Conservation (phyloP, 2,329 filamentous ascomycete genomes). For the Botrytis hyacinthi region DNA sequence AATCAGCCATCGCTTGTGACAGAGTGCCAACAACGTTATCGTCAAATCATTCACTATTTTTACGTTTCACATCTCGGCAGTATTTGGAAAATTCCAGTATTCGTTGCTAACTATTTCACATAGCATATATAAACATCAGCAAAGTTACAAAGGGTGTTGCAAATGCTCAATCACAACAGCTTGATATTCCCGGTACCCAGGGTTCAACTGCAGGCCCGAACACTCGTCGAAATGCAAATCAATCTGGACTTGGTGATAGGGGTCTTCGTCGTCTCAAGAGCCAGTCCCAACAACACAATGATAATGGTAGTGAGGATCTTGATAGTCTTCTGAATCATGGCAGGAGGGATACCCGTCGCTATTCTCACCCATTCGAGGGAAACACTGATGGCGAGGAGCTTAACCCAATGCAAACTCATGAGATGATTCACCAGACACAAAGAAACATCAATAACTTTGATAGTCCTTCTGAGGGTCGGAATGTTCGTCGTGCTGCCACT, state of each 20-base stretch:
- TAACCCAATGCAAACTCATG: not conserved
- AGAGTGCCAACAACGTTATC: not conserved
- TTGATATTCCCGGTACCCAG: not conserved
- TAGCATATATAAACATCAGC: slow-evolving; percentile 9
- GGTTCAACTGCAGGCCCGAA: not conserved
- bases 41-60: not conserved
- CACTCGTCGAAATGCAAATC: not conserved
- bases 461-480: not conserved
- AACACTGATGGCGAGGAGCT: not conserved
- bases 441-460: not conserved
- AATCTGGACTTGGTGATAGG: not conserved
- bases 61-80: not conserved
- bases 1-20: not conserved
- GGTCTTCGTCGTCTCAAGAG: not conserved
- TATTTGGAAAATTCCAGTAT: not conserved
- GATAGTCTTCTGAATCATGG: not conserved
- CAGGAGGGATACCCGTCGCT: not conserved
- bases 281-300: not conserved
- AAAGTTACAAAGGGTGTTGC: not conserved
- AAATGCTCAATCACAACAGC: not conserved
- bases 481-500: not conserved
- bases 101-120: not conserved
- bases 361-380: not conserved
- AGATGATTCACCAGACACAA: not conserved
- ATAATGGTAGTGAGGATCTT: not conserved